A percentile compares a stretch with the other conserved stretches of the same genome.
phyloP scores from a whole-genome alignment of 768 basidiomycete species.

The Chalciporus sphaerocephalus region DNA sequence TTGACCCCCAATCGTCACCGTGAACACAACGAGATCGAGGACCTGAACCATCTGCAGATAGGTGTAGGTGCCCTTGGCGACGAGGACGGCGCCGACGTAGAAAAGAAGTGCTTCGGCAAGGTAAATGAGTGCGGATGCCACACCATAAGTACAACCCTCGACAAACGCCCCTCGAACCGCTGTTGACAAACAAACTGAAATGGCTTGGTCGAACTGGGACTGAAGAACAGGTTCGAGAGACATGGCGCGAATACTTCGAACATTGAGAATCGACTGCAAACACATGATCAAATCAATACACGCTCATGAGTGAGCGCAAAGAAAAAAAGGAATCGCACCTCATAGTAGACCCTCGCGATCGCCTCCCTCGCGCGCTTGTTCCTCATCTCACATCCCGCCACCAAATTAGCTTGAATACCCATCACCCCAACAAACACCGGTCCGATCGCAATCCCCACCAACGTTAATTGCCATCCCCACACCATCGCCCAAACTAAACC shows the following conservation, averaged over 20 bases:
- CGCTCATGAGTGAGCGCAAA: background rate
- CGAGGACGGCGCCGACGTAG: slow-evolving; percentile 84
- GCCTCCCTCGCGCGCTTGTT: slow-evolving; percentile 89
- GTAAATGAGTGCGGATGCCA: slow-evolving; percentile 81
- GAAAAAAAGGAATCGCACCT: slow-evolving; percentile 44
- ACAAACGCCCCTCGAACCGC: slow-evolving; percentile 83
- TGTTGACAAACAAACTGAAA: slow-evolving; percentile 53
- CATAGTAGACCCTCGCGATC: slow-evolving; percentile 80
- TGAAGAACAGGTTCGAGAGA: slow-evolving; percentile 71
- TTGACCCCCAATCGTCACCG: slow-evolving; percentile 86
- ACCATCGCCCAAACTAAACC: slow-evolving; percentile 88
- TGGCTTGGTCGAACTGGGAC: slow-evolving; percentile 61
- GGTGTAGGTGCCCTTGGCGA: slow-evolving; percentile 73
- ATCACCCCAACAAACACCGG: slow-evolving; percentile 78
- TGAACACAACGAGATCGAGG: slow-evolving; percentile 88
- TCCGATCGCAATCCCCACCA: slow-evolving; percentile 82
- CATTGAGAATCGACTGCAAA: slow-evolving; percentile 73
- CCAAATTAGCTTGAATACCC: slow-evolving; percentile 68
- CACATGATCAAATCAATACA: slow-evolving; percentile 3
- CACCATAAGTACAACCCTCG: slow-evolving; percentile 79
- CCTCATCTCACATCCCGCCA: slow-evolving; percentile 63
- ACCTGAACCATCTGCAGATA: slow-evolving; percentile 90
- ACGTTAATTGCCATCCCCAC: slow-evolving; percentile 87
- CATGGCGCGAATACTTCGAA: slow-evolving; percentile 86
- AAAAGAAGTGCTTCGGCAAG: slow-evolving; percentile 88